Evolutionary conservation across 208 protist species (phyloP), one percentile per base, ranked within the genome.

Genomic region (Trypanosoma conorhini): DNA sequence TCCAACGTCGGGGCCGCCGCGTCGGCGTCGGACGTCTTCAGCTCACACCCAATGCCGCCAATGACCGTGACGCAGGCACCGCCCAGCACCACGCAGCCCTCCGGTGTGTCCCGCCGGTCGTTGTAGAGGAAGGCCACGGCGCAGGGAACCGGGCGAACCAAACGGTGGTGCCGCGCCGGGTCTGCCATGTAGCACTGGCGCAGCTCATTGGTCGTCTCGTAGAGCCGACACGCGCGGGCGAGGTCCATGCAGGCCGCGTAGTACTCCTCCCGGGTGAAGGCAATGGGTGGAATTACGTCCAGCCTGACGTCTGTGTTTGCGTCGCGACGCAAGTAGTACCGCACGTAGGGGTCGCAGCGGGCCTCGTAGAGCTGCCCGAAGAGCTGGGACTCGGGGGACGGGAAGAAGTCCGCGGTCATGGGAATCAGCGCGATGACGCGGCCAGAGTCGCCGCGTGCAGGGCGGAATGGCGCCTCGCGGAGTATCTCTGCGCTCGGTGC

Each of bases 71-170:
- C 82, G 57, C 73, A 85, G 1, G n/a, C 46, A 22, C 56, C 28
- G 5, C 44, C 60, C 8, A 92, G 66, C 52, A 67, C 57, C 69
- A 87, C 83, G 64, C 74, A 83, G 12, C 81, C 86, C 50, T 88
- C 81, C 59, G 79, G 78, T 21, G 76, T 61, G 55, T 78, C 46
- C 56, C n/a, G 67, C 1, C 57, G 48, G 26, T 81, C 81, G 22
- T 85, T 77, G 66, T 87, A 89, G 4, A 86, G 76, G 57, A 92
- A 92, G 5, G 81, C 86, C 21, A 92, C 74, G 7, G 86, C 86
- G 44, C 78, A 92, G 26, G 83, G 69, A 56, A 89, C 44, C 28
- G 86, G 86, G 7, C 81, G 73, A 38, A 38, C 7, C 21, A 69
- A 7, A 0, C 44, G 31, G 85, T 78, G 40, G 55, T 60, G 56